Base-by-base conservation (phyloP, 2,329 filamentous ascomycete genomes). In the Drechslera avenae region DNA sequence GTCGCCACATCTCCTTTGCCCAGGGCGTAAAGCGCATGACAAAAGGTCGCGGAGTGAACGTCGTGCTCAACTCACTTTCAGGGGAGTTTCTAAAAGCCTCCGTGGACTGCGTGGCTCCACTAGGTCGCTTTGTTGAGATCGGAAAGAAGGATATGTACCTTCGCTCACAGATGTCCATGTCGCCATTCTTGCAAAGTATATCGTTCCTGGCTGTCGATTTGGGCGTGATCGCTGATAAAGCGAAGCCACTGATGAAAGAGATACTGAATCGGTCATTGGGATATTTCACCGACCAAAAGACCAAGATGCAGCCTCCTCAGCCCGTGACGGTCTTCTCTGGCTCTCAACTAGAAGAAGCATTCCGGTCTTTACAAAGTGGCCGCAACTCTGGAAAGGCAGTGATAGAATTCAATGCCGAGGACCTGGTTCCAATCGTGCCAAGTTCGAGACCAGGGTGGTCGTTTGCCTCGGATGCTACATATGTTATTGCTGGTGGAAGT, bases 1-100 rank as follows among this genome's bases (percentile, higher is more conserved):
- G 56, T 10, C 65, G 66, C 13, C 50, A 59, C 36, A 31, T 49
- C 10, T 14, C 26, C 2, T 75, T 76, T 39, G 37, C 37, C 0
- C 14, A 45, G 0, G 34, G 36, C 7, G 17, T 48, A 10, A 13
- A 35, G 32, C 14, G 39, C 8, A 32, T 21, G 18, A 48, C 46
- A 5, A 17, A 21, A 13, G 33, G 39, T 12, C 39, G 39, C 7
- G 46, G 46, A 7, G 39, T 48, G 5, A 39, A 48, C 14, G n/a
- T 48, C 5, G 16, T 34, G 4, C 32, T 48, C 14, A 48, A 48
- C 8, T 42, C 37, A 12, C 32, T 48, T 16, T 33, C 39, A 10
- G 46, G 46, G 5, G 46, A 48, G 5, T 17, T 40, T 16, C 46
- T 48, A 12, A 21, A 40, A n/a, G 46, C 28, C 4, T 42, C 31